Evolutionary conservation across 805 yeast genomes (phyloP).

Genomic region (Komagataella ulmi): DNA sequence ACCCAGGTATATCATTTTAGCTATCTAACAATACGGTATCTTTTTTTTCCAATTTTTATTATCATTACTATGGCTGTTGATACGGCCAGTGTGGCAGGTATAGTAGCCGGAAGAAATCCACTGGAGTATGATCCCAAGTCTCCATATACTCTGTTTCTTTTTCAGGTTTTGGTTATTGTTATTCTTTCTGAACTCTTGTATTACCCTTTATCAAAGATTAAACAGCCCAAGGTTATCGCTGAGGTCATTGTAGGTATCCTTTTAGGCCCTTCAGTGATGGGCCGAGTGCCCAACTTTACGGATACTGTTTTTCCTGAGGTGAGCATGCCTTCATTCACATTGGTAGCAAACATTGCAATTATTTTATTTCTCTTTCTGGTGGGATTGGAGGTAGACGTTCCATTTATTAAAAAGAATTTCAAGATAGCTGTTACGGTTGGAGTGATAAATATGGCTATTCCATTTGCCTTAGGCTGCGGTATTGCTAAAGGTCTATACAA

Average conservation of each 20-base stretch:
- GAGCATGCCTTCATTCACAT: constrained; percentile 49
- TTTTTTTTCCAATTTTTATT: background rate
- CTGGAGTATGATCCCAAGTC: constrained; percentile 39
- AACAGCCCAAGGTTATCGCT: constrained; percentile 73
- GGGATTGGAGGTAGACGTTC: constrained; percentile 67
- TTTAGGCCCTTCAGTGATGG: constrained; percentile 66
- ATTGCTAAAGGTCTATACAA: constrained; percentile 57
- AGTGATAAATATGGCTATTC: constrained; percentile 57
- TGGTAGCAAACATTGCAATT: constrained; percentile 65
- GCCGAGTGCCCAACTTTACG: constrained; percentile 58
- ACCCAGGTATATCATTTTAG: too few species aligned
- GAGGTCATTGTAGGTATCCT: constrained; percentile 71
- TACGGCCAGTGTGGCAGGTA: constrained; percentile 41
- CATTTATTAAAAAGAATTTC: constrained; percentile 46
- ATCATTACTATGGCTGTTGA: constrained; percentile 17
- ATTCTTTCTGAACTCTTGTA: constrained; percentile 46
- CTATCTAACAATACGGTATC: too few species aligned
- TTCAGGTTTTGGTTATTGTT: constrained; percentile 55
- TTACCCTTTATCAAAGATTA: constrained; percentile 42
- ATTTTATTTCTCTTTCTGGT: constrained; percentile 63
- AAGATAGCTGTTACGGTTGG: constrained; percentile 59
- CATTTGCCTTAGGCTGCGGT: constrained; percentile 70
- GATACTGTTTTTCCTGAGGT: constrained; percentile 47
- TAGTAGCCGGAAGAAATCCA: constrained; percentile 63
- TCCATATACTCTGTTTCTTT: constrained; percentile 58